Evolutionary conservation across 371 early-diverging fungal genomes (phyloP), one percentile per base, ranked within the genome.

Genomic region (Mucor racemosus): DNA sequence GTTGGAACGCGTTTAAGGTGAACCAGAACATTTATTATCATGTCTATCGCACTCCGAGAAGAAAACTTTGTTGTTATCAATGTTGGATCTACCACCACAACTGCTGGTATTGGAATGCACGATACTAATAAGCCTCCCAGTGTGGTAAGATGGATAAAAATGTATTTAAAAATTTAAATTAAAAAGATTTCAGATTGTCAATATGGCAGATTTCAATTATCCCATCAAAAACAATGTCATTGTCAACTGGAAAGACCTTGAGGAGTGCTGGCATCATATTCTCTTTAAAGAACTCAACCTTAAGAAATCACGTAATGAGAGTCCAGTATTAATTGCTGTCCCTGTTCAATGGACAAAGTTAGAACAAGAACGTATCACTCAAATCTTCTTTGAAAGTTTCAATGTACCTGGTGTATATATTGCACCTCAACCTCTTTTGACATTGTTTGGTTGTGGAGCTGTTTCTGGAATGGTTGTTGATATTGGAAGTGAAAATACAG

Each of bases 381-480:
- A 95, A 76, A 90, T 96, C 34, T 89, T 93, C 64, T 98, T 98
- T 77, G 97, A 97, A 79, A 84, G 84, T 44, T 88, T 93, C 64
- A 96, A 96, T 68, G 91, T 90, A 8, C 95, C 97, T 14, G 91
- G 91, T n/a, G 81, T 98, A 5, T 88, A 90, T 62, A 81, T 96
- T 58, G 84, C 90, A 10, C 94, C 94, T 58, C 91, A 94, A 66
- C 93, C 97, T 7, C 75, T 95, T 33, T 80, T 91, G 74, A 88
- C 92, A 0, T 72, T 94, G 5, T 96, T 91, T 71, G 97, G 95
- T 2, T 88, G 88, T 66, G 93, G 91, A 17, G 73, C 87, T 10
- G 82, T 89, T 5, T 89, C 92, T 2, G 98, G 95, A 15, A 72
- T 95, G 1, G 91, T 96, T 14, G 86, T 97, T n/a, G 96, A 97